These are phyloP conservation scores for Nevesoporus exiguus DNA, from an alignment of 768 basidiomycete species.

Conservation along the genomic window DNA sequence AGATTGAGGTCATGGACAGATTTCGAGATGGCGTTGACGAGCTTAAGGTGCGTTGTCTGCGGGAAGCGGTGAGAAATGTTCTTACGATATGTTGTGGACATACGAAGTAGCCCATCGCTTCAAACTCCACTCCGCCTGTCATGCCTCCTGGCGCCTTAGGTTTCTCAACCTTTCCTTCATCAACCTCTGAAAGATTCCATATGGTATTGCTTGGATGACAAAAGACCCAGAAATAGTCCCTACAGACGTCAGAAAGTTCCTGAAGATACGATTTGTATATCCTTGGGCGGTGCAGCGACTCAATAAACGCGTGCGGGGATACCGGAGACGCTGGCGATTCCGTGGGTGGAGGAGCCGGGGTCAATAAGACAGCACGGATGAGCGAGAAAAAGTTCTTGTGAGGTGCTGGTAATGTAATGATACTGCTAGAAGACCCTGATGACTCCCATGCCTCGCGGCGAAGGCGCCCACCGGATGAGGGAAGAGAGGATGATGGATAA, in stretches of 20 bases:
- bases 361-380: conserved; percentile 71
- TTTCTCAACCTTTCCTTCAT: conserved; percentile 81
- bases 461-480: conserved; percentile 42
- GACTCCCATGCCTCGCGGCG: conserved; percentile 58
- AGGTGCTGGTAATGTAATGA: conserved; percentile 66
- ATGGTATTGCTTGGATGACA: conserved; percentile 93
- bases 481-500: conserved; percentile 70
- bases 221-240: conserved; percentile 97
- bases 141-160: conserved; percentile 95
- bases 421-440: conserved; percentile 40
- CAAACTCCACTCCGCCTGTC: conserved; percentile 97
- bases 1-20: conserved; percentile 62
- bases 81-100: conserved; percentile 28
- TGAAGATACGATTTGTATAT: conserved; percentile 80
- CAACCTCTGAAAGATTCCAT: conserved; percentile 81
- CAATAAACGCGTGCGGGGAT: conserved; percentile 81
- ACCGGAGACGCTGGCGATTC: conserved; percentile 60
- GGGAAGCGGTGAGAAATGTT: conserved; percentile 7
- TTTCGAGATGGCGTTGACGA: conserved; percentile 77
- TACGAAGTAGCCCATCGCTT: conserved; percentile 95
- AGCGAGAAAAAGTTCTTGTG: conserved; percentile 73
- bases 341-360: conserved; percentile 60
- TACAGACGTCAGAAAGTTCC: conserved; percentile 84
- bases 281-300: conserved; percentile 59
- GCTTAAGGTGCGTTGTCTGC: conserved; percentile 83